phyloP scores from a whole-genome alignment of 2,329 filamentous ascomycete species.

The Raffaelea arxii region DNA sequence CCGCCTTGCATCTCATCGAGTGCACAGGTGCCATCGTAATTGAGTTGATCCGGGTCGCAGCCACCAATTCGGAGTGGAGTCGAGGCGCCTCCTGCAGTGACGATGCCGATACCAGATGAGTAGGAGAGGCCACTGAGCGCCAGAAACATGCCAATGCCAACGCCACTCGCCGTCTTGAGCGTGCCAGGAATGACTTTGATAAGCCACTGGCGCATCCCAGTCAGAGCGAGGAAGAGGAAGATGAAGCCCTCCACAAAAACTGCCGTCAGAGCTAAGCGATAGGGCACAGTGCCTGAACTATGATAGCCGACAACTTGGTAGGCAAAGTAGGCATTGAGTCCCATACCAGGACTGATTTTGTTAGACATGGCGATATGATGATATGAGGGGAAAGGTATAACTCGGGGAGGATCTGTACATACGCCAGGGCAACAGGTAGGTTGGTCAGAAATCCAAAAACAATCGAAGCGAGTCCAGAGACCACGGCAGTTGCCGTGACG shows the following conservation, averaged over 20 bases:
- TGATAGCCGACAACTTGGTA: slow-evolving; percentile 57
- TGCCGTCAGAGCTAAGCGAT: slow-evolving; percentile 50
- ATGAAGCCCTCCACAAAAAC: slow-evolving; percentile 57
- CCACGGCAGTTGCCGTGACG: slow-evolving; percentile 74
- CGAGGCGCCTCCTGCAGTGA: slow-evolving; percentile 54
- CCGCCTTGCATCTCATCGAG: slow-evolving; percentile 2
- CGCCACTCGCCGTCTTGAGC: slow-evolving; percentile 55
- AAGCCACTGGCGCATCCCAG: slow-evolving; percentile 65
- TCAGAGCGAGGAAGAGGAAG: slow-evolving; percentile 53
- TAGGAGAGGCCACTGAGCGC: slow-evolving; percentile 63
- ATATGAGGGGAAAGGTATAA: slow-evolving; percentile 1
- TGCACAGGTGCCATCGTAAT: slow-evolving; percentile 20
- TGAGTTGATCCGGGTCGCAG: slow-evolving; percentile 48
- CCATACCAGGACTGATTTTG: slow-evolving; percentile 49
- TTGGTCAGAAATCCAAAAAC: slow-evolving; percentile 75
- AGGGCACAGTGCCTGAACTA: slow-evolving; percentile 46
- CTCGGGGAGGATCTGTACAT: slow-evolving; percentile 26
- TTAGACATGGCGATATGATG: slow-evolving; percentile 2
- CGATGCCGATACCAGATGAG: slow-evolving; percentile 70
- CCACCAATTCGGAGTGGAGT: slow-evolving; percentile 72
- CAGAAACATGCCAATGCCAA: slow-evolving; percentile 55
- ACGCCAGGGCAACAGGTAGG: slow-evolving; percentile 67
- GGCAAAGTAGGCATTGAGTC: slow-evolving; percentile 58
- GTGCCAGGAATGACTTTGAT: slow-evolving; percentile 55
- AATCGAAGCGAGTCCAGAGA: slow-evolving; percentile 65